Conservation (phyloP, 1,139 yeast genomes). For the Geotrichum citri-aurantii region DNA sequence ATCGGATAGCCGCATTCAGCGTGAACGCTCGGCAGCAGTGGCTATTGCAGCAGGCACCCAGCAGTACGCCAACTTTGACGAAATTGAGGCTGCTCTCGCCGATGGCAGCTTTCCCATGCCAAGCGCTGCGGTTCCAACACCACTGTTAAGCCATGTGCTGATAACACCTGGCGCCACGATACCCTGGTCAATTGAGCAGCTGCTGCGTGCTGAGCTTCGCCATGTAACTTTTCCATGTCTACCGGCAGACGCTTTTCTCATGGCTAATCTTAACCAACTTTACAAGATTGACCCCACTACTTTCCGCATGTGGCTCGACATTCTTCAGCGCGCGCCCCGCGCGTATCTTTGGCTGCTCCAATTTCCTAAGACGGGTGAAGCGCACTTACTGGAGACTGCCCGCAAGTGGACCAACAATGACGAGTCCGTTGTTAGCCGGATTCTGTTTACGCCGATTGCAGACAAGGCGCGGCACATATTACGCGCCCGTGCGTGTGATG, state of each 20-base stretch:
- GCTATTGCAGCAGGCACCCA: not conserved
- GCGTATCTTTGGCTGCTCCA: slow-evolving; percentile 35
- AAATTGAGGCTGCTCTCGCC: slow-evolving; percentile 3
- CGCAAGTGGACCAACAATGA: slow-evolving; percentile 27
- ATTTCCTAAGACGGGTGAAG: slow-evolving; percentile 33
- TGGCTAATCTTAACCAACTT: slow-evolving; percentile 36
- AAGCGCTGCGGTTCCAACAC: not conserved
- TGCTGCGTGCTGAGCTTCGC: slow-evolving; percentile 27
- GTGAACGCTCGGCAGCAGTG: slow-evolving; percentile 8
- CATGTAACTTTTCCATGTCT: slow-evolving; percentile 29
- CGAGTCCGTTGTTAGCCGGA: slow-evolving; percentile 21
- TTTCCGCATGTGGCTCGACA: slow-evolving; percentile 31
- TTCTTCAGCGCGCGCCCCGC: slow-evolving; percentile 29
- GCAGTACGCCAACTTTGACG: slow-evolving; percentile 1
- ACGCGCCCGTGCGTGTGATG: slow-evolving; percentile 33
- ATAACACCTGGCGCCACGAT: slow-evolving; percentile 13
- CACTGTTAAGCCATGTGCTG: not conserved
- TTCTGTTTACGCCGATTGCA: slow-evolving; percentile 35
- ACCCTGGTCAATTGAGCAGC: slow-evolving; percentile 28
- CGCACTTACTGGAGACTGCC: slow-evolving; percentile 28
- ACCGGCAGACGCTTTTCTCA: slow-evolving; percentile 28
- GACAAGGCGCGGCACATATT: slow-evolving; percentile 32
- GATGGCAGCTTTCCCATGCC: not conserved
- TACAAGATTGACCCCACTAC: slow-evolving; percentile 36
- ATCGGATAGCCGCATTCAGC: slow-evolving; percentile 24